Base-by-base conservation (phyloP, 345 rosid species). In the Gossypium stocksii region DNA sequence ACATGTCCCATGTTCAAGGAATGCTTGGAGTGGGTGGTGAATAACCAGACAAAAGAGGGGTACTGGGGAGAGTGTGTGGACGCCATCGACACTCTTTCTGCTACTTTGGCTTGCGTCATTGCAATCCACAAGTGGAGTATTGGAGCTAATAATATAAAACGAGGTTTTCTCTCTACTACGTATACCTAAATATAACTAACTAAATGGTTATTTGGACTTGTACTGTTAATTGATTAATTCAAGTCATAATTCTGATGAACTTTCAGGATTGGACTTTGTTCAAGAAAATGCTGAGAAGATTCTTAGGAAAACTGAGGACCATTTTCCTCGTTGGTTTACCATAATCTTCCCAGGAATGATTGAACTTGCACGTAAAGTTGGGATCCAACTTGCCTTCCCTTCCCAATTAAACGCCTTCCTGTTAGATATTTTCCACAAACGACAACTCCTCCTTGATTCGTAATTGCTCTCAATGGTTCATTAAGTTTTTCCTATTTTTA, bases 21-120 rank as follows among this genome's bases (percentile, higher is more conserved):
- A 41, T 88, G 88, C 83, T 71, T 91, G 76, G 82, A 84, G n/a
- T 91, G 97, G 93, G 84, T 91, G 29, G 61, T 85, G 14, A 44
- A 61, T 15, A 73, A 60, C 81, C 97, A 89, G 72, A 79, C 43
- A n/a, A 79, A 74, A 57, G 86, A 83, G 12, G 92, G 97, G 49
- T 84, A 7, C 19, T 73, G 76, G 76, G 75, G 89, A 53, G 82
- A 51, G 15, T 23, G 63, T n/a, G 79, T 74, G 78, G 80, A 38
- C 41, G 72, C 76, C 60, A 25, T 73, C 69, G 83, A 90, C 59
- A 82, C 84, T 72, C 84, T 89, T 5, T 77, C 83, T 56, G 82
- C 87, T 3, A 89, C 93, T 22, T 46, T 89, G 27, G 87, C 89
- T 63, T 87, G 97, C 80, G 67, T 87, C 51, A 27, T 81, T 53